Percentiles rank a stretch among this genome's conserved stretches.
Conservation (phyloP, 177 flowering plant species). For the Vitis hybrid region DNA sequence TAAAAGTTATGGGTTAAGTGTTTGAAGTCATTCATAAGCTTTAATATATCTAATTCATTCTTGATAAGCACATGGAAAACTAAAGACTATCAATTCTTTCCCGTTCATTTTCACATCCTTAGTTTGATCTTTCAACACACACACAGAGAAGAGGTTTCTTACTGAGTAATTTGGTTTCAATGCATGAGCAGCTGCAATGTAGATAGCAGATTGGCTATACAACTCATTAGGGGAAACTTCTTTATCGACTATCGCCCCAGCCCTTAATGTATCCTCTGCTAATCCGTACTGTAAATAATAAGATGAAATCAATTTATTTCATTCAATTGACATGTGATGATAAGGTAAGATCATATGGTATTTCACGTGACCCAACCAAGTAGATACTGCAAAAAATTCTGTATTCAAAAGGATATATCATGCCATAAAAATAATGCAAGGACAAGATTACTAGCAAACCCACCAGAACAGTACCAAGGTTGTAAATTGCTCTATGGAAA, state of each 20-base stretch:
- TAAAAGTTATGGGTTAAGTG: background rate
- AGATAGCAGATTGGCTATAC: constrained; percentile 92
- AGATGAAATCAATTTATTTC: background rate
- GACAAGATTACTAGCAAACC: constrained; percentile 25
- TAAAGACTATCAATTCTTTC: no score
- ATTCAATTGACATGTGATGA: background rate
- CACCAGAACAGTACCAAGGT: constrained; percentile 99
- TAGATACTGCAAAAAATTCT: background rate
- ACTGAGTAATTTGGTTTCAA: constrained; percentile 93
- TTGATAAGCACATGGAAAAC: no score
- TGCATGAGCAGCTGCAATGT: constrained; percentile 99
- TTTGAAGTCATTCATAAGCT: no score
- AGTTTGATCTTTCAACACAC: no score
- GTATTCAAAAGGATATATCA: constrained; percentile 1
- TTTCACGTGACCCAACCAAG: background rate
- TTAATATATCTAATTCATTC: no score
- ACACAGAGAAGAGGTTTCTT: constrained; percentile 12
- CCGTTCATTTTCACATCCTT: no score
- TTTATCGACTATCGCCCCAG: constrained; percentile 62
- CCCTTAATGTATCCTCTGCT: constrained; percentile 95
- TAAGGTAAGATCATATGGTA: background rate
- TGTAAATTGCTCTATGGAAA: constrained; percentile 98
- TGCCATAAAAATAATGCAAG: background rate
- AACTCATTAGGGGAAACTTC: constrained; percentile 78
- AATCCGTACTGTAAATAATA: constrained; percentile 76